phyloP scores from a whole-genome alignment of 805 yeast species.

The Cyberlindnera bimundalis region DNA sequence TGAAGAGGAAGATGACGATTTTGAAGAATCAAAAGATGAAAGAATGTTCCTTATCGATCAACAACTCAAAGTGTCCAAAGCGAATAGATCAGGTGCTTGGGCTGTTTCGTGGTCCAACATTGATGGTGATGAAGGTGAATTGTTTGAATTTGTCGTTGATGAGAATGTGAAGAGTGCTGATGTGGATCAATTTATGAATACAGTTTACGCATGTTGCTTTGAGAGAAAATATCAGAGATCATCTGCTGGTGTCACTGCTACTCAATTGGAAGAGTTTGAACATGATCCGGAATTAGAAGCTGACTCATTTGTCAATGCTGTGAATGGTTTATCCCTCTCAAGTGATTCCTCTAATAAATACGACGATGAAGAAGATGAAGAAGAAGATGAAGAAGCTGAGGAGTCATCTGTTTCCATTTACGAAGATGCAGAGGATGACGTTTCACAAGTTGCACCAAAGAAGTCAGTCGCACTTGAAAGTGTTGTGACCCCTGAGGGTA shows the following conservation, averaged over 20 bases:
- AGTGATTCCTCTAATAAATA: background rate
- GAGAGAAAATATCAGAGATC: conserved; percentile 67
- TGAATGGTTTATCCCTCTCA: conserved; percentile 8
- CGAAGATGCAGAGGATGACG: conserved; percentile 30
- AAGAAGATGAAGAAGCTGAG: conserved; percentile 16
- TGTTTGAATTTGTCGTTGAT: conserved; percentile 75
- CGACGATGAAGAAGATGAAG: conserved; percentile 16
- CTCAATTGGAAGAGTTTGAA: conserved; percentile 57
- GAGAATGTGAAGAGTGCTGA: conserved; percentile 46
- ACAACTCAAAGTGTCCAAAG: conserved; percentile 52
- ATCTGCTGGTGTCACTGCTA: conserved; percentile 40
- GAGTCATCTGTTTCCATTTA: conserved; percentile 31
- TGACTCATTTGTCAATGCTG: conserved; percentile 11
- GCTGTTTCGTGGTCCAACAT: conserved; percentile 78
- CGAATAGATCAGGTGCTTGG: conserved; percentile 49
- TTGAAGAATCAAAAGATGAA: conserved; percentile 50
- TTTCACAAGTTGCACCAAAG: background rate
- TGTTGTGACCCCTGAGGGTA: conserved; percentile 25
- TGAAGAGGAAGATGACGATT: conserved; percentile 43
- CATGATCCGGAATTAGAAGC: conserved; percentile 30
- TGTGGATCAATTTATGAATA: conserved; percentile 58
- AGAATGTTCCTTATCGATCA: conserved; percentile 67
- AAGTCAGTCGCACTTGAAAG: background rate
- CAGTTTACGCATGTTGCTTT: conserved; percentile 65
- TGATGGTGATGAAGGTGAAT: conserved; percentile 84